Base-by-base conservation (phyloP, 176 grass and related monocot species). In the Juncus effusus region DNA sequence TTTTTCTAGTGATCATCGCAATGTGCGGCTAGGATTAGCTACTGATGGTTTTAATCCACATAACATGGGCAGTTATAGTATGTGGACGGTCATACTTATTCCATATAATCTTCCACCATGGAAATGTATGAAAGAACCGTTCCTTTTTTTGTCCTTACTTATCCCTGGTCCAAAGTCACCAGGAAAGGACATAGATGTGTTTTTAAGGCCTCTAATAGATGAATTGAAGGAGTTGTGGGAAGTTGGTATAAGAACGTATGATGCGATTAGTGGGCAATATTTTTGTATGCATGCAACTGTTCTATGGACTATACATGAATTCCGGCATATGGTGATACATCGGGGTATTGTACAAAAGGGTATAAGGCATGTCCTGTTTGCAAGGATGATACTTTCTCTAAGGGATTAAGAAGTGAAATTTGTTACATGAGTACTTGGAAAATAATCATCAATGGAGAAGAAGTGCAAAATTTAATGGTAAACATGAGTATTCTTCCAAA, bases 21-120 rank as follows among this genome's bases (percentile, higher is more conserved):
- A 28, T 28, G 19, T 28, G 19, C 19, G 19, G 19, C 1, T 28
- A 28, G 19, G 19, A 28, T 28, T 28, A 28, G 19, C 19, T 28
- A 28, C 19, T 28, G 1, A 28, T 28, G 19, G 19, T 28, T 54
- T 28, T 28, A 28, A 28, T 28, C 19, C 19, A 28, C 19, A 28
- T 28, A 28, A 58, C 28, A 64, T 67, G 38, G 51, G 66, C 62
- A 78, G 10, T 49, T 58, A 78, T 28, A 79, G 14, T 69, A 66
- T 40, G 13, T 76, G 70, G 55, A 52, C 19, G 9, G 71, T 75
- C 35, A 40, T 81, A 4, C 54, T 75, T n/a, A 72, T 82, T 55
- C 36, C 71, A 28, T 28, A 28, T 28, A 28, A 28, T 28, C 19
- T 28, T 28, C 19, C 19, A 28, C 19, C 19, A 28, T 28, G 19